These are phyloP conservation scores for Keqinozyma sinolaborantium DNA, from an alignment of 1,139 yeast species.

Conservation along the genomic window DNA sequence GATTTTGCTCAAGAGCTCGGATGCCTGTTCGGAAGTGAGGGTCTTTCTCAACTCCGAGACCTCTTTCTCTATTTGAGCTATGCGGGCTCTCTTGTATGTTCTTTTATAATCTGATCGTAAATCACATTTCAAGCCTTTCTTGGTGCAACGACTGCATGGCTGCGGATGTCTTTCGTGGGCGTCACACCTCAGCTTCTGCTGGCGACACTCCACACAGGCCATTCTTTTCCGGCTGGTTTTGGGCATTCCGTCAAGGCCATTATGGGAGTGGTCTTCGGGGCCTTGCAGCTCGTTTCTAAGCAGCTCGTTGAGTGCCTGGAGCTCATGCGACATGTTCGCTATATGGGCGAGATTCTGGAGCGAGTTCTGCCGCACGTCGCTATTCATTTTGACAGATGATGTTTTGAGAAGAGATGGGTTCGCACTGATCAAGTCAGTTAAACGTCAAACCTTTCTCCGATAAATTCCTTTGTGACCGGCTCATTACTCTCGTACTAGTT, in stretches of 20 bases:
- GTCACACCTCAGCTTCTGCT: constrained; percentile 88
- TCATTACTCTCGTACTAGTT: too few relatives aligned
- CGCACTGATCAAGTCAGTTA: too few relatives aligned
- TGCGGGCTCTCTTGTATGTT: constrained; percentile 81
- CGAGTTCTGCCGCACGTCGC: constrained; percentile 17
- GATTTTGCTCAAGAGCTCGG: constrained; percentile 35
- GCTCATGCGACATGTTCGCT: constrained; percentile 44
- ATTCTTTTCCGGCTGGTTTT: constrained; percentile 47
- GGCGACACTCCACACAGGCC: constrained; percentile 96
- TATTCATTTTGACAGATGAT: constrained; percentile 8
- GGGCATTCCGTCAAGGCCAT: constrained; percentile 1
- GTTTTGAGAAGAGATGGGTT: too few relatives aligned
- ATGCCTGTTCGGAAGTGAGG: constrained; percentile 49
- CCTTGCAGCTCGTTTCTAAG: constrained; percentile 9
- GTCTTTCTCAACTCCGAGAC: constrained; percentile 63
- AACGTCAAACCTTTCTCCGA: too few relatives aligned
- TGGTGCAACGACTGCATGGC: constrained; percentile 81
- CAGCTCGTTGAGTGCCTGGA: constrained; percentile 28
- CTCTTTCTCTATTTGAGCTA: constrained; percentile 81
- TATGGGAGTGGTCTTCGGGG: constrained; percentile 5
- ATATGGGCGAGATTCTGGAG: constrained; percentile 43
- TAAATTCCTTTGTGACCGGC: too few relatives aligned
- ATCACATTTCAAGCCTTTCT: constrained; percentile 66
- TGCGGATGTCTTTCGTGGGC: constrained; percentile 73
- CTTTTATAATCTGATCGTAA: constrained; percentile 80